Base-by-base conservation (phyloP, 2,329 filamentous ascomycete genomes). In the Nigrospora sphaerica region DNA sequence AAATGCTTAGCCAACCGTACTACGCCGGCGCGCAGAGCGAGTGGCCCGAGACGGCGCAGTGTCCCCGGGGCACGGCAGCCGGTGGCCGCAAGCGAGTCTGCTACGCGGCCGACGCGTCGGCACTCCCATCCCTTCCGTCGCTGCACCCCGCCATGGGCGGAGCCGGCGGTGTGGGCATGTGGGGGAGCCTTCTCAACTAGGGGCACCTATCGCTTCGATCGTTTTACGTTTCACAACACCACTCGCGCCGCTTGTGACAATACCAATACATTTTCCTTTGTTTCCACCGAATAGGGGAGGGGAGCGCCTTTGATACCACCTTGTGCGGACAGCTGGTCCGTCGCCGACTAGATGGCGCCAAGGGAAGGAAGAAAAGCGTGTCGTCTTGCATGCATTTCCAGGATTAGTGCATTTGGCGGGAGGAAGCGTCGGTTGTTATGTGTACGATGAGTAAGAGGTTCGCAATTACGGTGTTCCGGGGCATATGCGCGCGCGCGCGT, bases 41-140 rank as follows among this genome's bases (percentile, higher is more conserved):
- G 54, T 60, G 57, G 52, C 46, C 67, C 54, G 49, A 63, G 54
- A 47, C 62, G 54, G 62, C 72, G 63, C 57, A 70, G 31, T 63
- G 66, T 49, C 62, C 62, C 47, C 71, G 64, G 46, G 67, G 68
- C 46, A 69, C 56, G 18, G 57, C 75, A 32, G 66, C 72, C 39
- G 72, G 72, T 52, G 71, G 75, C 53, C 71, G 77, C 51, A 87
- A 87, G 68, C 77, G 83, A 55, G 72, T 85, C 34, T 85, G 83
- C 67, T 86, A 80, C 65, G 77, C 80, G 39, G 70, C 77, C 13
- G 80, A 85, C 61, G 78, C 73, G 46, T 37, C 48, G 17, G 68
- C 70, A 17, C 70, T 68, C 36, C 74, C 74, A 57, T 65, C 67
- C 50, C 68, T 73, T 49, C 64, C 71, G 38, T 62, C 68, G 18